Evolutionary conservation across 2,329 filamentous ascomycete genomes (phyloP), one percentile per base, ranked within the genome.

Genomic region (Xylariaceae sp.): DNA sequence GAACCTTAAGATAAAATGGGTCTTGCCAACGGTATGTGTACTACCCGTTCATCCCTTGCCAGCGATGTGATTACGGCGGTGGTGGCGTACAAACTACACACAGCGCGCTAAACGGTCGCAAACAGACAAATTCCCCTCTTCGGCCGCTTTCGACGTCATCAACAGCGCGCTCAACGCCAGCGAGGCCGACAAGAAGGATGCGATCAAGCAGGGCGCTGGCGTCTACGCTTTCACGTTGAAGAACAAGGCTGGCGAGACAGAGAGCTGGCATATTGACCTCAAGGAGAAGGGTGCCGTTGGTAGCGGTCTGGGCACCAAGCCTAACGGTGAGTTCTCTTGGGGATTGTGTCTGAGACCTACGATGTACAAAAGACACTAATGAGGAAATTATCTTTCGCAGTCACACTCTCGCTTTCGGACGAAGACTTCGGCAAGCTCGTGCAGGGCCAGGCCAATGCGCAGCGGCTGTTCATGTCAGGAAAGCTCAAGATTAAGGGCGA

Each of bases 401-500:
- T 97, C 49, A 94, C 88, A n/a, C 79, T 97, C 37, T 68, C 77
- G 5, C 80, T 97, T 56, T 87, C 83, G 49, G 93, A 98, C 53
- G 79, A 81, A 47, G 89, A 97, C 70, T 98, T 98, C 64, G 81
- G 74, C 55, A 84, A 86, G 66, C 79, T 98, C 55, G 83, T 95
- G 44, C 63, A 76, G 29, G 93, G 93, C 65, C 89, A 94, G 75
- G 89, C 88, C 60, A 95, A 96, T 65, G 90, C 93, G 46, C 93
- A 98, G 77, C 83, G 85, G 59, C 74, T 98, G 54, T 96, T 97
- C 74, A 97, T 98, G 92, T 81, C 81, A n/a, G 93, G 93, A 61
- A 96, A 95, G 79, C 77, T 98, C 64, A 98, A 97, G 86, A 82
- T 97, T 66, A 94, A 90, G 82, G 93, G 93, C 53, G 90, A 97